Base-by-base conservation (phyloP, 192 early-diverging fungal species). In the Lobosporangium transversale region DNA sequence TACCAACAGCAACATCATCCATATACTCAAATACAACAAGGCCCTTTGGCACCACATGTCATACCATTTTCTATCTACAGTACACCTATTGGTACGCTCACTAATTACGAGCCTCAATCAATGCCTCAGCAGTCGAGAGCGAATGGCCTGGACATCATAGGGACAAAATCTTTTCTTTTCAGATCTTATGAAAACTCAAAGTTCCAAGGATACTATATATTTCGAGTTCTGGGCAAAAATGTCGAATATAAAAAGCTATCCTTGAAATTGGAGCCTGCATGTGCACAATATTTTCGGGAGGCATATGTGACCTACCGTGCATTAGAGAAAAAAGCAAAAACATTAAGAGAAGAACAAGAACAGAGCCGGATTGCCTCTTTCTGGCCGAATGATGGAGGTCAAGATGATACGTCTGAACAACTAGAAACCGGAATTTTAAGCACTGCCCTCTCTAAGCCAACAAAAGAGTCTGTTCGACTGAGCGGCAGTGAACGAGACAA, bases 161-260 rank as follows among this genome's bases (percentile, higher is more conserved):
- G 31, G 8, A 51, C 53, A 26, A 76, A 76, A 48, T 44, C 53
- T 1, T 76, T 67, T n/a, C 44, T 76, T 2, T 76, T 76, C 54
- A 44, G 59, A 17, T 66, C 65, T 8, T 58, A 62, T 33, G 42
- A 58, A 26, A 67, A 52, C 32, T 56, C 73, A 8, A 48, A 18
- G 21, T 50, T 62, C 21, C 58, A 62, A 37, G 64, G 73, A 37
- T 50, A 76, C 47, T 76, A 76, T 53, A 40, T 76, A 44, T 76
- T 76, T 15, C 57, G 73, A 4, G 64, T 76, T 0, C 35, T 62
- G 4, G 58, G 47, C 11, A 48, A 67, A 15, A 58, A 53, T 27
- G 47, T 76, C 53, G 73, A 76, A 24, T 76, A 76, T 33, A 66
- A 50, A 48, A 66, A 51, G 24, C 37, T 76, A 17, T 56, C 57